These are phyloP conservation scores for Fusarium hostae DNA, from an alignment of 2,329 filamentous ascomycete species.

Conservation along the genomic window DNA sequence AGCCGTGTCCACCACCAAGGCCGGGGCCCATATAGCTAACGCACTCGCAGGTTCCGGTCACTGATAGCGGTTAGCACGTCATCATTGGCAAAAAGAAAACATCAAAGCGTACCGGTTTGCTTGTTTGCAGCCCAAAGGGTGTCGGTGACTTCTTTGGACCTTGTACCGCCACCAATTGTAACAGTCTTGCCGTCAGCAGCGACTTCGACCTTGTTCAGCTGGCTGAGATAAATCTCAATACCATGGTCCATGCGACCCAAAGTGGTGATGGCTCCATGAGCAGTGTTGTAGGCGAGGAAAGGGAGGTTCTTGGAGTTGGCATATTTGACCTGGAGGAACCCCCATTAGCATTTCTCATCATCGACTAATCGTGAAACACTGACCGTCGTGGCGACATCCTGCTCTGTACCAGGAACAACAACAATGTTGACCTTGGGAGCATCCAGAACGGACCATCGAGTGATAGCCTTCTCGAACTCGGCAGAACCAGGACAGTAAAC, in stretches of 20 bases:
- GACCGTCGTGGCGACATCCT: conserved; percentile 62
- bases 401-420: conserved; percentile 58
- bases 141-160: conserved; percentile 58
- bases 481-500: conserved; percentile 55
- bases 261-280: conserved; percentile 62
- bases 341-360: background rate
- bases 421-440: conserved; percentile 58
- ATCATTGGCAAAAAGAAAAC: too few species aligned
- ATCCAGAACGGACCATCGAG: conserved; percentile 59
- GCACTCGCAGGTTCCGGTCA: conserved; percentile 43
- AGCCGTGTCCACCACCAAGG: conserved; percentile 48
- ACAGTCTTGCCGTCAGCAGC: conserved; percentile 56
- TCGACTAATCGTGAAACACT: background rate
- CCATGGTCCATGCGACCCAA: conserved; percentile 61
- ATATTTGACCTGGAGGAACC: conserved; percentile 47
- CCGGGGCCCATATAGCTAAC: conserved; percentile 47
- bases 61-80: conserved; percentile 2
- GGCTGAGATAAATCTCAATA: conserved; percentile 60
- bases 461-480: conserved; percentile 53
- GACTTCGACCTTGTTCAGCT: conserved; percentile 57
- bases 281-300: conserved; percentile 64
- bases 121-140: conserved; percentile 62
- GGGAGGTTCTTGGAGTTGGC: conserved; percentile 59
- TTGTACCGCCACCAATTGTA: conserved; percentile 60
- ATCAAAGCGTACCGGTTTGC: conserved; percentile 54